Base-by-base conservation (phyloP, 345 rosid species). In the Noccaea caerulescens region DNA sequence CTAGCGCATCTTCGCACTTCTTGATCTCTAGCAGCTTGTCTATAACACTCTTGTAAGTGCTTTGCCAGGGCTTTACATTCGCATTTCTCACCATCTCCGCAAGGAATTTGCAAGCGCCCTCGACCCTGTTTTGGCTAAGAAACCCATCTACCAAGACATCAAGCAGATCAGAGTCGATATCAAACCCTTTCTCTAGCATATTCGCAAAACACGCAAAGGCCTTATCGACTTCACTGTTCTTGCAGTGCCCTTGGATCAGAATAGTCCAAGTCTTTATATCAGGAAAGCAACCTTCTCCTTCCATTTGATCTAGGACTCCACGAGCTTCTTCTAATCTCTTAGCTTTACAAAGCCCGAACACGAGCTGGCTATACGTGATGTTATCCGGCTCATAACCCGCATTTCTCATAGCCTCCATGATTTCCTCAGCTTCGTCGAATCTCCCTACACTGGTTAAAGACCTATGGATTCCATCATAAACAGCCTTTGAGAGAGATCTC, bases 241-340 rank as follows among this genome's bases (percentile, higher is more conserved):
- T 83, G 78, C 88, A 93, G 60, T 82, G 90, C 43, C 96, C 96
- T 77, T 88, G 87, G 72, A 90, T 93, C 80, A 93, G 83, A 73
- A 88, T 84, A 38, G 98, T 93, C 98, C 98, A 93, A 4, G 92
- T 93, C 75, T 80, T 90, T 58, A 88, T 76, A 60, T 90, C 98
- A 0, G 96, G 89, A 43, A 44, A 32, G 33, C 96, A 88, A 25
- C 89, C 87, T 13, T 73, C 53, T 25, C 72, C 83, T 76, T 86
- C 96, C 96, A 90, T 90, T 43, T 80, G 82, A 81, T 85, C 84
- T 13, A 90, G 49, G 56, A 90, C 76, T 43, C 76, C 67, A 18
- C 81, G 71, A 10, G 97, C 97, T 79, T 90, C 93, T 34, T 88
- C 93, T 27, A 88, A 66, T 79, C 85, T 87, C 69, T 73, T 72